phyloP scores from a whole-genome alignment of 805 yeast genomes.

The Danielia reshetovae region DNA sequence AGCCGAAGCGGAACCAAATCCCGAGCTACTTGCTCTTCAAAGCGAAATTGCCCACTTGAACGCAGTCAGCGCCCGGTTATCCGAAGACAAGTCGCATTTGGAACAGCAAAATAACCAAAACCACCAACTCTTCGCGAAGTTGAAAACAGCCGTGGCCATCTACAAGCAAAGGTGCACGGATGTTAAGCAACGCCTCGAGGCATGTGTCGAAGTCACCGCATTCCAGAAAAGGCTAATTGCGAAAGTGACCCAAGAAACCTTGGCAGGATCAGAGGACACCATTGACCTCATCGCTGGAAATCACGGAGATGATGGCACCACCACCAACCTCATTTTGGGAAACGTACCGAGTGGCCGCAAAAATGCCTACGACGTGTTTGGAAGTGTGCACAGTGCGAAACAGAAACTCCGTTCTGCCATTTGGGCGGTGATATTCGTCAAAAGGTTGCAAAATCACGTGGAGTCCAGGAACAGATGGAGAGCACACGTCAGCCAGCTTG shows the following conservation, averaged over 20 bases:
- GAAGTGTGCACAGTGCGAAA: too few species aligned
- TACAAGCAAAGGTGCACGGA: constrained; percentile 1
- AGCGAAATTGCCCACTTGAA: not conserved
- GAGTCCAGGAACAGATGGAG: not conserved
- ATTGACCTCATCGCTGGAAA: not conserved
- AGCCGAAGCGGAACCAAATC: not conserved
- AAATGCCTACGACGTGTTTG: constrained; percentile 1
- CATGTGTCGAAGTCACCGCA: not conserved
- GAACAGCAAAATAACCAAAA: not conserved
- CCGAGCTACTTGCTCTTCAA: not conserved
- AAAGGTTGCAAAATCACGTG: not conserved
- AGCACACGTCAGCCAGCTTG: too few species aligned
- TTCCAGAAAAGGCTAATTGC: constrained; percentile 1
- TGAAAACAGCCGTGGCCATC: constrained; percentile 1
- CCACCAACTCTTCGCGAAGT: not conserved
- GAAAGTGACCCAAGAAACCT: too few species aligned
- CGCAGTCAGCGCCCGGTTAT: not conserved
- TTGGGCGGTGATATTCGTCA: not conserved
- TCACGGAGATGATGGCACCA: constrained; percentile 1
- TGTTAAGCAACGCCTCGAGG: constrained; percentile 1
- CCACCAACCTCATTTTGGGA: constrained; percentile 1
- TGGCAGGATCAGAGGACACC: too few species aligned
- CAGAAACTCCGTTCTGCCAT: too few species aligned
- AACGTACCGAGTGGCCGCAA: too few species aligned
- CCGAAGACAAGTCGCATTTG: not conserved